Conservation (phyloP, 2,329 filamentous ascomycete species). For the Exophiala phaeomuriformis region DNA sequence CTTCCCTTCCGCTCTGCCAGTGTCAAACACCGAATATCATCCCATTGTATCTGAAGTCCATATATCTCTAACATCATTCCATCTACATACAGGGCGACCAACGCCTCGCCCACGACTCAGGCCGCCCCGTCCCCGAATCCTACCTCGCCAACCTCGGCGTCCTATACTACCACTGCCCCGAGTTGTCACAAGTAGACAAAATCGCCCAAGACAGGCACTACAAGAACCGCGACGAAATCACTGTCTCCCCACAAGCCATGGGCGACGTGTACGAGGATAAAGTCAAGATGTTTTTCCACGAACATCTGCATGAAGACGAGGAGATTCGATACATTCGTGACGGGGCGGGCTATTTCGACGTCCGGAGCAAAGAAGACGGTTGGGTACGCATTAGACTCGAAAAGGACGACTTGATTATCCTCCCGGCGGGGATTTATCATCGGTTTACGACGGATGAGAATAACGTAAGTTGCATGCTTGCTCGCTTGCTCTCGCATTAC, state of each 20-base stretch:
- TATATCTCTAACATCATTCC: constrained; percentile 7
- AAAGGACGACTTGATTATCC: constrained; percentile 83
- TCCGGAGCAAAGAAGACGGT: constrained; percentile 69
- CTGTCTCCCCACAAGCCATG: constrained; percentile 77
- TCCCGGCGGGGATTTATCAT: constrained; percentile 94
- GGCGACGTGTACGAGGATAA: constrained; percentile 85
- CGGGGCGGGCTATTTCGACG: constrained; percentile 88
- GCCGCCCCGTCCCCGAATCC: constrained; percentile 55
- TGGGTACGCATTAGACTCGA: constrained; percentile 83
- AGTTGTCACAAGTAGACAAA: constrained; percentile 60
- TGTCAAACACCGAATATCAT: too few species aligned
- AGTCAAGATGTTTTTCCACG: constrained; percentile 85
- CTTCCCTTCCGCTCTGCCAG: neutral
- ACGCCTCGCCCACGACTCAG: constrained; percentile 81
- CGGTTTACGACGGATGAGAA: constrained; percentile 89
- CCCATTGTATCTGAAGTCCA: too few species aligned
- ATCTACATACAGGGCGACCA: constrained; percentile 68
- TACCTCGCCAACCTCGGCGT: constrained; percentile 72
- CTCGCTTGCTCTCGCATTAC: too few species aligned
- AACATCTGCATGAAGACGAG: constrained; percentile 97
- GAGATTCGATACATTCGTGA: constrained; percentile 93
- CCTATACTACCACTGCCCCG: constrained; percentile 62
- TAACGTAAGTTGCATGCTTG: constrained; percentile 58
- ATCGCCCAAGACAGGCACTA: constrained; percentile 72
- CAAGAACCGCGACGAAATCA: constrained; percentile 91